Base-by-base conservation (phyloP, 768 basidiomycete genomes). In the Gloeophyllum trabeum region DNA sequence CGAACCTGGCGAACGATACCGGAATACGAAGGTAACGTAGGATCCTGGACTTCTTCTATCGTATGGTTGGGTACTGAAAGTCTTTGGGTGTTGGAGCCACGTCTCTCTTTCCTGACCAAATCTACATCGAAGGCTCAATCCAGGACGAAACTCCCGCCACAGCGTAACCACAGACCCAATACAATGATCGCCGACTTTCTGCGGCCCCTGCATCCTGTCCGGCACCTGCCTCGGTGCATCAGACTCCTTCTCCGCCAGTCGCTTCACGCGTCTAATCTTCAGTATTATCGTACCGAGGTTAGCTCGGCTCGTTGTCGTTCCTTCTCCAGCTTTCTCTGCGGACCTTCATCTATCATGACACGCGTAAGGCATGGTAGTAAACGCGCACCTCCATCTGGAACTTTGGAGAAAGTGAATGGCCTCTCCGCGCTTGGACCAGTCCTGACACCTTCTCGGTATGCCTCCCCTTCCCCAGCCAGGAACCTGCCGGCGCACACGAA, bases 21-120 rank as follows among this genome's bases (percentile, higher is more conserved):
- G 66, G 54, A 84, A 86, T 2, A 73, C 62, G 51, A 85, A 85
- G 13, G 76, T 73, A 20, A 81, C 76, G 42, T 70, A 73, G n/a
- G 78, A 71, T 3, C 54, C 51, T 5, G 57, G 57, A 16, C 51
- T 44, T 13, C 58, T 53, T 21, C 60, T 54, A 23, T 73, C 71
- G 48, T 73, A 64, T 0, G 76, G 62, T 39, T 62, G 58, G 6
- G 79, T 66, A 3, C 59, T 54, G 77, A 76, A 82, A 6, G 81
- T 85, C 20, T 52, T 49, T 3, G 63, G 60, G 43, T 58, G 62
- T 46, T 76, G 77, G 21, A 57, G 52, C 16, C 57, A 57, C 6
- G 66, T 54, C 23, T 40, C 45, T 20, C 46, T 56, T 34, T 76
- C 66, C 32, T 64, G 54, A 6, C 77, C 74, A 46, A 71, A 77